A percentile compares a stretch with the other conserved stretches of the same genome.
These are phyloP conservation scores for Aspergillus ibericus DNA, from an alignment of 2,329 filamentous ascomycete species.

Conservation along the genomic window DNA sequence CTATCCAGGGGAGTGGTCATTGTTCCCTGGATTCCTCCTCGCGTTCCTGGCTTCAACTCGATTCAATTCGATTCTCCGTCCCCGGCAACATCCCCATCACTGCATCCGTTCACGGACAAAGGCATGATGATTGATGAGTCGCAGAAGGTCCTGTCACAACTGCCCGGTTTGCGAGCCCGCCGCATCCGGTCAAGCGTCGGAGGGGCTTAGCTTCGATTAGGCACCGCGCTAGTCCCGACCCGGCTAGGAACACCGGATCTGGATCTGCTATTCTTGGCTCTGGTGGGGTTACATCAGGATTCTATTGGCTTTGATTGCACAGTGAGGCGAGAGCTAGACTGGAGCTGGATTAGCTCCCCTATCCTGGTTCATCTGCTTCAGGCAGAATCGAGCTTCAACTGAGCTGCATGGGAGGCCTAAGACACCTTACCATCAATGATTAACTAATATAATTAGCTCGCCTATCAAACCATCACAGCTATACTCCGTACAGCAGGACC, in stretches of 20 bases:
- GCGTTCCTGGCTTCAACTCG: not conserved
- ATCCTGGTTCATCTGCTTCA: not conserved
- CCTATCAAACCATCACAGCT: too few relatives aligned
- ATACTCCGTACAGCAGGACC: too few relatives aligned
- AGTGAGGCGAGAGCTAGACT: slow-evolving; percentile 1
- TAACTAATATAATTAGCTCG: too few relatives aligned
- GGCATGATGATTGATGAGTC: too few relatives aligned
- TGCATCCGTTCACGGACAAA: too few relatives aligned
- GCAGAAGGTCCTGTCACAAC: not conserved
- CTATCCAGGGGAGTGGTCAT: not conserved
- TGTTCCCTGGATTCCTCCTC: not conserved
- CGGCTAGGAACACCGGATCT: not conserved
- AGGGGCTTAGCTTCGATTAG: slow-evolving; percentile 3
- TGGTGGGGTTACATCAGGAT: not conserved
- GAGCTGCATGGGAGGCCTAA: not conserved
- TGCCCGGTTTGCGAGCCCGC: not conserved
- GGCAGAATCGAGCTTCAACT: not conserved
- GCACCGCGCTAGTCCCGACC: not conserved
- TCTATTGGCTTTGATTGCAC: not conserved
- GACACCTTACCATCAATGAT: too few relatives aligned
- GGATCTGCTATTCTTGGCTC: slow-evolving; percentile 7
- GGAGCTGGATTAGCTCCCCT: not conserved
- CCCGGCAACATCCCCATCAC: not conserved
- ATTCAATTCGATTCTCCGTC: not conserved
- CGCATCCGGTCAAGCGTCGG: slow-evolving; percentile 1